Base-by-base conservation (phyloP, 2,329 filamentous ascomycete species). In the Aspergillus aculeatus region DNA sequence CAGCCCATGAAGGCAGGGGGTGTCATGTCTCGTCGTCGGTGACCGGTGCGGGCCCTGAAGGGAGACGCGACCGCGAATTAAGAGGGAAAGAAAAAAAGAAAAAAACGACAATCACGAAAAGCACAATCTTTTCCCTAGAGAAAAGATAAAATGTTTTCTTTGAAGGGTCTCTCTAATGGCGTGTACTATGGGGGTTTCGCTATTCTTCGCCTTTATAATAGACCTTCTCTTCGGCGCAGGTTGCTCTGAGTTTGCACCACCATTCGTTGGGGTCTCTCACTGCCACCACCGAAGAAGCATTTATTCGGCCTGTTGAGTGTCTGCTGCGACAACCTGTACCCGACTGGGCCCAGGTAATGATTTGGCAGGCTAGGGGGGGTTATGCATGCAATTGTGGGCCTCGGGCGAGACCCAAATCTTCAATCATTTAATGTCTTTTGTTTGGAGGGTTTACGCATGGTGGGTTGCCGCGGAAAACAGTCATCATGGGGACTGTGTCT, bases 1-100 rank as follows among this genome's bases (percentile, higher is more conserved):
- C 79, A 78, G 64, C 78, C 72, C 41, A 76, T 79, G 71, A 80
- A 77, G 64, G 77, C 74, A n/a, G 75, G 72, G 49, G 74, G 71
- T 44, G 74, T 75, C n/a, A 72, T 77, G 62, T 65, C 71, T 55
- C 75, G 77, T 47, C 75, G 75, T 56, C 74, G 75, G 55, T 78
- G 69, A 73, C 50, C 54, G 14, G 29, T 50, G 7, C 44, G 51
- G 23, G 35, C 21, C 54, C 35, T 9, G 50, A 38, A 47, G 19
- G 12, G 24, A 47, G 12, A 29, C 35, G 50, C 50, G 19, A 48
- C 14, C n/a, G 6, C 31, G 29, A 29, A 7, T 32, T 9, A 14
- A 50, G 12, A 41, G 54, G 23, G 26, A 29, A 52, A 56, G 24
- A 56, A 29, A 41, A 51, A 51, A 51, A 59, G 50, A 56, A 47